Conservation (phyloP, 1,284 basidiomycete species). For the Phylloboletellus chloephorus region DNA sequence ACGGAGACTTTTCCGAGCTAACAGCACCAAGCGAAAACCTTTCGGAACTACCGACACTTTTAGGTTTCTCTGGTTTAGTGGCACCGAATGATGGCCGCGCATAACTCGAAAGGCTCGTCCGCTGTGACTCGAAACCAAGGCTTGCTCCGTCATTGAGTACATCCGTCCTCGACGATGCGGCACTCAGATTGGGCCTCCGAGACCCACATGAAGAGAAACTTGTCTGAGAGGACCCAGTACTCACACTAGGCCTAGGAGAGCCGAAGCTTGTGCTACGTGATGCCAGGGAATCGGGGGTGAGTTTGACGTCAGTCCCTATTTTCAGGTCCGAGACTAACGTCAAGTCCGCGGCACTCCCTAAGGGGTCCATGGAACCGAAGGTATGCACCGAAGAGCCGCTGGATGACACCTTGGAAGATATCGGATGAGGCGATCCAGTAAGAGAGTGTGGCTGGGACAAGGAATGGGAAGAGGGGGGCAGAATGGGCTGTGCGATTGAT, state of each 20-base stretch:
- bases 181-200: slow-evolving; percentile 20
- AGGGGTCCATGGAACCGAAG: slow-evolving; percentile 15
- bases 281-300: slow-evolving; percentile 23
- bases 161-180: slow-evolving; percentile 21
- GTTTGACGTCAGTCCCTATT: slow-evolving; percentile 18
- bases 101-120: slow-evolving; percentile 22
- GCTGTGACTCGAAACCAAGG: slow-evolving; percentile 20
- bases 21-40: slow-evolving; percentile 11
- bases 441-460: slow-evolving; percentile 28
- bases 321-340: slow-evolving; percentile 24
- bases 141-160: slow-evolving; percentile 15
- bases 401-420: slow-evolving; percentile 19
- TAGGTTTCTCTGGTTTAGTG: slow-evolving; percentile 17
- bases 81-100: slow-evolving; percentile 20
- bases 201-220: slow-evolving; percentile 24
- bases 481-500: slow-evolving; percentile 20
- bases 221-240: slow-evolving; percentile 26
- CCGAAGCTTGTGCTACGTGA: slow-evolving; percentile 27
- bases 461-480: slow-evolving; percentile 19
- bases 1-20: slow-evolving; percentile 11
- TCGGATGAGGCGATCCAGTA: slow-evolving; percentile 23
- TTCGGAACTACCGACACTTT: slow-evolving; percentile 15
- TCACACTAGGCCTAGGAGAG: slow-evolving; percentile 24
- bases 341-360: slow-evolving; percentile 17
- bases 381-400: slow-evolving; percentile 21